Conservation (phyloP, 768 basidiomycete genomes). For the Clitopilus hobsonii region DNA sequence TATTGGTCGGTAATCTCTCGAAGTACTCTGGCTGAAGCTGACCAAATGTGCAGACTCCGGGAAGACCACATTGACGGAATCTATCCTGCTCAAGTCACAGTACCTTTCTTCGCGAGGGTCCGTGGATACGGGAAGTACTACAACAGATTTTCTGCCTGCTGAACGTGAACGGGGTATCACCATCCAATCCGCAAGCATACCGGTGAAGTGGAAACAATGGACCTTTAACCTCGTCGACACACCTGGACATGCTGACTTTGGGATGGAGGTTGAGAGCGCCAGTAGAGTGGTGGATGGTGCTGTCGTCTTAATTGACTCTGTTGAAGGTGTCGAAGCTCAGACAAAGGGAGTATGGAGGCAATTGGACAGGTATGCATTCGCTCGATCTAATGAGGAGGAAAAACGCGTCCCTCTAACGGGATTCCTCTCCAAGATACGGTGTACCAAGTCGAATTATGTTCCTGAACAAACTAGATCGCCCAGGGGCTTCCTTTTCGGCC, state of each 20-base stretch:
- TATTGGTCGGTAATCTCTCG: slow-evolving; percentile 51
- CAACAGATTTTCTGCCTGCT: slow-evolving; percentile 85
- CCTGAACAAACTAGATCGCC: slow-evolving; percentile 84
- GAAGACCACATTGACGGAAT: slow-evolving; percentile 87
- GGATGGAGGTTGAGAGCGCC: slow-evolving; percentile 95
- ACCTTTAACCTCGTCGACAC: slow-evolving; percentile 87
- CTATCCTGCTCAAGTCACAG: slow-evolving; percentile 70
- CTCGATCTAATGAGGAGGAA: too few species aligned
- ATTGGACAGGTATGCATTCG: slow-evolving; percentile 61
- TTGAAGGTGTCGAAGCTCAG: slow-evolving; percentile 89
- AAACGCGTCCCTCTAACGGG: too few species aligned
- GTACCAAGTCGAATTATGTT: slow-evolving; percentile 77
- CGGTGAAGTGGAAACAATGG: slow-evolving; percentile 82
- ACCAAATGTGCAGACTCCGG: slow-evolving; percentile 62
- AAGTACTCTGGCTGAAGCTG: slow-evolving; percentile 2
- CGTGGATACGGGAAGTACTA: slow-evolving; percentile 87
- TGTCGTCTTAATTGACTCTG: slow-evolving; percentile 83
- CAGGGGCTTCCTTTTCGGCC: slow-evolving; percentile 74
- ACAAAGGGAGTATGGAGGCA: slow-evolving; percentile 89
- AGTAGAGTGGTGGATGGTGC: slow-evolving; percentile 89
- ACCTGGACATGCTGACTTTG: slow-evolving; percentile 91
- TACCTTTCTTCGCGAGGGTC: slow-evolving; percentile 74
- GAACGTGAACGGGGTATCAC: slow-evolving; percentile 91
- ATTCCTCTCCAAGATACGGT: slow-evolving; percentile 65
- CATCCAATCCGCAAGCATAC: slow-evolving; percentile 89